Conservation (phyloP, 805 yeast species). For the Spathaspora gorwiae region DNA sequence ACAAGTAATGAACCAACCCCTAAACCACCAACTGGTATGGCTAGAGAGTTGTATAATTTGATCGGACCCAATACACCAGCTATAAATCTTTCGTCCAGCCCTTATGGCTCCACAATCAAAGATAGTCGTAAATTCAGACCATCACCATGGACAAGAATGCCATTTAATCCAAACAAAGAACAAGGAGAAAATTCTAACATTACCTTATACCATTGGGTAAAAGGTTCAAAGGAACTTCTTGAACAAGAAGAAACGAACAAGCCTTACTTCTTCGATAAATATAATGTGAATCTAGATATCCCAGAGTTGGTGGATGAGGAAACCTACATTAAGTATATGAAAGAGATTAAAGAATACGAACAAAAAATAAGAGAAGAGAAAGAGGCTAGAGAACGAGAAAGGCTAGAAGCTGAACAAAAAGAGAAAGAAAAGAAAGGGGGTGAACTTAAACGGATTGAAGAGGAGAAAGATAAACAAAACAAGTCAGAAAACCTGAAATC, state of each 20-base stretch:
- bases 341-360: slow-evolving; percentile 29
- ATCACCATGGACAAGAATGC: slow-evolving; percentile 75
- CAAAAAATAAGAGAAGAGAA: slow-evolving; percentile 13
- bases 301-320: slow-evolving; percentile 62
- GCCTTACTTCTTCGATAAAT: slow-evolving; percentile 71
- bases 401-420: slow-evolving; percentile 9
- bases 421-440: slow-evolving; percentile 8
- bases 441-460: slow-evolving; percentile 1
- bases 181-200: slow-evolving; percentile 45
- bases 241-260: slow-evolving; percentile 23
- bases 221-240: slow-evolving; percentile 54
- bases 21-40: slow-evolving; percentile 59
- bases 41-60: slow-evolving; percentile 81
- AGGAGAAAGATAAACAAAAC: slow-evolving; percentile 21
- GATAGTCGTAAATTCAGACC: slow-evolving; percentile 64
- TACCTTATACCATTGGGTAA: slow-evolving; percentile 76
- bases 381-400: slow-evolving; percentile 11
- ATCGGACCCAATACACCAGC: slow-evolving; percentile 94
- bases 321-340: slow-evolving; percentile 52
- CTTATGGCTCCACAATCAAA: slow-evolving; percentile 46
- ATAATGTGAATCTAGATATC: slow-evolving; percentile 61
- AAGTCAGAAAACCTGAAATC: slow-evolving; percentile 1
- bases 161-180: slow-evolving; percentile 53
- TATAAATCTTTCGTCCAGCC: slow-evolving; percentile 29
- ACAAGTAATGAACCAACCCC: slow-evolving; percentile 17